These are phyloP conservation scores for Dactylonectria estremocensis DNA, from an alignment of 2,329 filamentous ascomycete genomes.

Conservation along the genomic window DNA sequence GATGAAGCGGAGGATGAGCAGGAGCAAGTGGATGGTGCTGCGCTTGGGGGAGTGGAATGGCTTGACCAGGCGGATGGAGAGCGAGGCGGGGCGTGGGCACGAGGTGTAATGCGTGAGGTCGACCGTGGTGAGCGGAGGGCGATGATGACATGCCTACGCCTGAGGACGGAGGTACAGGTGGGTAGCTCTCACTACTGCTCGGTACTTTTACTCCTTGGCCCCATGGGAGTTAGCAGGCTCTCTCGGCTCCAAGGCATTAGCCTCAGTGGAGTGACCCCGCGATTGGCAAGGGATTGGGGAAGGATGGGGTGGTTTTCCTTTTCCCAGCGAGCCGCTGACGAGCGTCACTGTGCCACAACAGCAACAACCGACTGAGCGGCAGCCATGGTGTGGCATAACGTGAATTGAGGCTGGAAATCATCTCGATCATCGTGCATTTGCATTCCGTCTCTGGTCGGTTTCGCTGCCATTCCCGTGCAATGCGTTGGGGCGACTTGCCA, in stretches of 20 bases:
- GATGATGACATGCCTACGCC: conserved; percentile 22
- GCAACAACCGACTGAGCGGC: neutral
- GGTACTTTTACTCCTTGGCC: neutral
- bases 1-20: conserved; percentile 4
- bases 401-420: neutral
- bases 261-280: conserved; percentile 23
- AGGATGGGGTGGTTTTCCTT: conserved; percentile 13
- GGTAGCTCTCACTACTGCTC: neutral
- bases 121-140: conserved; percentile 9
- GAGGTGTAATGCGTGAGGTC: conserved; percentile 21
- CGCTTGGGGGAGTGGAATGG: conserved; percentile 7
- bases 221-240: conserved; percentile 6
- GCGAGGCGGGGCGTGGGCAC: conserved; percentile 28
- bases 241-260: neutral
- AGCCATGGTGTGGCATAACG: neutral
- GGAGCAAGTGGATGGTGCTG: conserved; percentile 5
- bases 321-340: neutral
- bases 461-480: neutral
- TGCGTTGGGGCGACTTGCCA: neutral
- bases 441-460: neutral
- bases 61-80: conserved; percentile 28
- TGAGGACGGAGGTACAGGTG: neutral
- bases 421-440: neutral
- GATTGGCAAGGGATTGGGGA: conserved; percentile 16
- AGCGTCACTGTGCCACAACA: neutral